Conservation (phyloP, 1,139 yeast species). For the Yamadazyma dushanensis region DNA sequence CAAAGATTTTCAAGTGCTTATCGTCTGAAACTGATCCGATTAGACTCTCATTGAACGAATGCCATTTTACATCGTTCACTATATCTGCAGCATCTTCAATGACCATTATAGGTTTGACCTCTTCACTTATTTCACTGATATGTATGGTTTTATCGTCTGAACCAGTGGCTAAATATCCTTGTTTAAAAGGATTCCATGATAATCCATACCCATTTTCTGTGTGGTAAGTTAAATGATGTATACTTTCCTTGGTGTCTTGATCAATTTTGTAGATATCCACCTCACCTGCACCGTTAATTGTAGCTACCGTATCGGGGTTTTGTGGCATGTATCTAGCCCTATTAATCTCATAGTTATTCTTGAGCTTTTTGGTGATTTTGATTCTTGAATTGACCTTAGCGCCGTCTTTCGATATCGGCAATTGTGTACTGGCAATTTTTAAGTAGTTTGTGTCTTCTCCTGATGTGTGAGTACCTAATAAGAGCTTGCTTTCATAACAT, state of each 20-base stretch:
- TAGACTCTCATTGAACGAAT: constrained; percentile 44
- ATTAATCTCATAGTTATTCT: constrained; percentile 63
- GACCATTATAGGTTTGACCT: constrained; percentile 17
- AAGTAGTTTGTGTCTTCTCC: constrained; percentile 77
- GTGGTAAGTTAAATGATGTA: constrained; percentile 51
- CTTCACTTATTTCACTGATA: constrained; percentile 49
- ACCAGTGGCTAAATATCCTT: constrained; percentile 55
- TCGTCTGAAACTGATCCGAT: constrained; percentile 79
- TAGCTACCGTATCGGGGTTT: constrained; percentile 64
- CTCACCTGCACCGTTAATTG: constrained; percentile 76
- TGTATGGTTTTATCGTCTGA: constrained; percentile 67
- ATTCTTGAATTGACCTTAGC: constrained; percentile 49
- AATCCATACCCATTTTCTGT: constrained; percentile 71
- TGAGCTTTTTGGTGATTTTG: constrained; percentile 58
- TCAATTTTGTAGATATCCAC: constrained; percentile 61
- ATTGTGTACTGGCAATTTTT: constrained; percentile 69
- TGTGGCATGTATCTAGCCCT: constrained; percentile 84
- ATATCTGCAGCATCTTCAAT: constrained; percentile 49
- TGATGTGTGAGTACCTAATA: constrained; percentile 86
- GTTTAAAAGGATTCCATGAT: constrained; percentile 53
- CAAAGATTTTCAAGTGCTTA: constrained; percentile 42
- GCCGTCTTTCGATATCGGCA: constrained; percentile 45
- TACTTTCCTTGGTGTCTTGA: constrained; percentile 24
- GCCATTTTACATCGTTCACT: constrained; percentile 79
- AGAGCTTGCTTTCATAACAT: constrained; percentile 45